phyloP scores from a whole-genome alignment of 257 asterid species.

The Hygrophila difformis region DNA sequence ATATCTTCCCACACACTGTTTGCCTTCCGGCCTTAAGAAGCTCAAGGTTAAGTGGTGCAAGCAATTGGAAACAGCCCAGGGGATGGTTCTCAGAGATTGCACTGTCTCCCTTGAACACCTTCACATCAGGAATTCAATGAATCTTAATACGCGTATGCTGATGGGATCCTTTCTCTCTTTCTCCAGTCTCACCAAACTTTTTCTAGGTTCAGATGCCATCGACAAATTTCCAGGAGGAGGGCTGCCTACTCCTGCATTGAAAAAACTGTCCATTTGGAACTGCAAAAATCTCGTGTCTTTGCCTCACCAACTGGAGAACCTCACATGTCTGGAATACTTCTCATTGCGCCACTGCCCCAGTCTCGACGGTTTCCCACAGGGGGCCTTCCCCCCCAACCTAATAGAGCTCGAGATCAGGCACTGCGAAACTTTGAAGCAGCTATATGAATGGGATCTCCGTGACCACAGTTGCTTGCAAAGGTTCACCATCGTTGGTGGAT shows the following conservation, averaged over 20 bases:
- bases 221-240: slow-evolving; percentile 8
- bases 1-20: not conserved
- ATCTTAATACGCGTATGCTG: not conserved
- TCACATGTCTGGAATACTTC: slow-evolving; percentile 1
- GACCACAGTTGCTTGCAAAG: slow-evolving; percentile 2
- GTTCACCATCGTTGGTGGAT: not conserved
- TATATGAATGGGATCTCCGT: slow-evolving; percentile 17
- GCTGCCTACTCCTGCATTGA: slow-evolving; percentile 14
- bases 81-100: not conserved
- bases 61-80: not conserved
- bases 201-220: not conserved
- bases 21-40: not conserved
- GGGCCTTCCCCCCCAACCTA: slow-evolving; percentile 14
- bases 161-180: not conserved
- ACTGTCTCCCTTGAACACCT: not conserved
- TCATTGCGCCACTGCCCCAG: not conserved
- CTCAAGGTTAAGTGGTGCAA: not conserved
- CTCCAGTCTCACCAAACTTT: not conserved
- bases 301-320: slow-evolving; percentile 5
- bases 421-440: slow-evolving; percentile 12
- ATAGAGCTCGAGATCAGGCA: not conserved
- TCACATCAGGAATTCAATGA: not conserved
- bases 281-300: slow-evolving; percentile 6
- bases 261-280: not conserved
- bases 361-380: slow-evolving; percentile 14